phyloP scores from a whole-genome alignment of 1,139 yeast genomes.

The Suhomyces bolitotheri region DNA sequence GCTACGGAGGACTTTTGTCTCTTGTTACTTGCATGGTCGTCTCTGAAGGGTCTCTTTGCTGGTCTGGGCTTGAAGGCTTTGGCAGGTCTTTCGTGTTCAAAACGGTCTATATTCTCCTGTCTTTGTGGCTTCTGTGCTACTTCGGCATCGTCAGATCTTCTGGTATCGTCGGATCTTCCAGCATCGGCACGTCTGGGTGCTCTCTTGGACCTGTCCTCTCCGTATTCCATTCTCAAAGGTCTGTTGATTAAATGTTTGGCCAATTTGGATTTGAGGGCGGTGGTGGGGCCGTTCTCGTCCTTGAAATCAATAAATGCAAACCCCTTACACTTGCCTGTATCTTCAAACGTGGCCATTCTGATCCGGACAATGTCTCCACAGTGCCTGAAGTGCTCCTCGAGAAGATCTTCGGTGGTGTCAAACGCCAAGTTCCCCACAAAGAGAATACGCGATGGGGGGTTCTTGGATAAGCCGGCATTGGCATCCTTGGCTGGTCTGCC shows the following conservation, averaged over 20 bases:
- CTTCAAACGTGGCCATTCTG: constrained; percentile 97
- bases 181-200: constrained; percentile 38
- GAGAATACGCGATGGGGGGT: constrained; percentile 85
- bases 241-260: constrained; percentile 72
- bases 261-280: constrained; percentile 72
- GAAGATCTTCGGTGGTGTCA: constrained; percentile 81
- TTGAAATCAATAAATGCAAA: constrained; percentile 90
- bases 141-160: constrained; percentile 48
- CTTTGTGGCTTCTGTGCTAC: constrained; percentile 13
- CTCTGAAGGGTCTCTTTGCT: constrained; percentile 21
- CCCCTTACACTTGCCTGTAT: constrained; percentile 94
- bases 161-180: neutral
- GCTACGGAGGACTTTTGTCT: constrained; percentile 83
- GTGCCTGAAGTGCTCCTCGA: constrained; percentile 72
- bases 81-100: constrained; percentile 3
- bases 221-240: constrained; percentile 82
- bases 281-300: constrained; percentile 77
- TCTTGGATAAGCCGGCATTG: constrained; percentile 50
- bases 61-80: constrained; percentile 13
- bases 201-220: constrained; percentile 91
- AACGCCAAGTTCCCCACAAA: constrained; percentile 93
- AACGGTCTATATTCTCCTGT: constrained; percentile 1
- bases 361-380: constrained; percentile 80
- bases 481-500: constrained; percentile 76
- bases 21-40: constrained; percentile 24